Conservation (phyloP, 257 asterid species). For the Fraxinus cuspidata region DNA sequence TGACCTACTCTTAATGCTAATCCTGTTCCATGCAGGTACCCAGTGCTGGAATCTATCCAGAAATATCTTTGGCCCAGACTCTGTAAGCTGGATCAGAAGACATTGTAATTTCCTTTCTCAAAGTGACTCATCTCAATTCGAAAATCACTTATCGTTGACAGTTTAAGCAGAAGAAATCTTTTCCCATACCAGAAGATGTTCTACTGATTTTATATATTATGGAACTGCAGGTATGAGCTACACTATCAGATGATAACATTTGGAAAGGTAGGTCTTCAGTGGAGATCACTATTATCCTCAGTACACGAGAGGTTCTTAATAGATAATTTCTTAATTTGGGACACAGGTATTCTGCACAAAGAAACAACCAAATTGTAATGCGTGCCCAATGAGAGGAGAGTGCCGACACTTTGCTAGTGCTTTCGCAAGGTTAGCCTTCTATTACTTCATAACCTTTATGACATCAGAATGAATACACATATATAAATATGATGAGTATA, state of each 20-base stretch:
- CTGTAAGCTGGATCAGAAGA: conserved; percentile 89
- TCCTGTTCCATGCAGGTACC: conserved; percentile 61
- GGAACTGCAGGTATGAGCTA: conserved; percentile 79
- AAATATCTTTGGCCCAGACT: conserved; percentile 98
- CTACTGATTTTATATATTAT: conserved; percentile 31
- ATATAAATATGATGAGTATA: conserved; percentile 8
- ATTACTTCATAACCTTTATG: conserved; percentile 19
- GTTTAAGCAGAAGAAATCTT: background rate
- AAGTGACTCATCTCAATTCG: conserved; percentile 17
- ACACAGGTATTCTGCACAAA: conserved; percentile 96
- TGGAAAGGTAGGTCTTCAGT: conserved; percentile 71
- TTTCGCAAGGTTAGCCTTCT: conserved; percentile 73
- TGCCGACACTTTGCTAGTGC: conserved; percentile 98
- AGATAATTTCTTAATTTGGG: conserved; percentile 22
- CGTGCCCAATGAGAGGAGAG: conserved; percentile 89
- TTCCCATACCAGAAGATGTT: conserved; percentile 17
- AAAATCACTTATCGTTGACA: conserved; percentile 23
- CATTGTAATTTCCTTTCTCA: conserved; percentile 53
- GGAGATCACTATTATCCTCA: conserved; percentile 8
- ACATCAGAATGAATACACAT: conserved; percentile 2
- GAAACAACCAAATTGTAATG: conserved; percentile 93
- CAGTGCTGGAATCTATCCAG: conserved; percentile 87
- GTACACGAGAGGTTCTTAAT: conserved; percentile 17
- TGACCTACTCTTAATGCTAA: conserved; percentile 31
- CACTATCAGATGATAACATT: conserved; percentile 98